Evolutionary conservation across 495 filamentous ascomycete genomes (phyloP), one percentile per base, ranked within the genome.

Genomic region (Aspergillus kassunensis): DNA sequence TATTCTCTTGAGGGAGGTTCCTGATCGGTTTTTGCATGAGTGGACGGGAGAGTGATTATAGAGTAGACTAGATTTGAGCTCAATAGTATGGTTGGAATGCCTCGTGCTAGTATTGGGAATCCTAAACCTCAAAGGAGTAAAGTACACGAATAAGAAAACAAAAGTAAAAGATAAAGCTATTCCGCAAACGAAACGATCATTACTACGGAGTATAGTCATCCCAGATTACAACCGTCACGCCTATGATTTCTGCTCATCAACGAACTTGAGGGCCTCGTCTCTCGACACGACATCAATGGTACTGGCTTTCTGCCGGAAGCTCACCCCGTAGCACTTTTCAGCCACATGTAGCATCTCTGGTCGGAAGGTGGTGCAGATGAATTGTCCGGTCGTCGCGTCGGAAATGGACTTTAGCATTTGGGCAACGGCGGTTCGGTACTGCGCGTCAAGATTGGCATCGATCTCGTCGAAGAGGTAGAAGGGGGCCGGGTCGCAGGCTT

Each of bases 381-480:
- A 90, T 57, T 91, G 87, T 2, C 72, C 73, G 25, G 70, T 74
- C 9, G 72, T 75, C 24, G 71, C 66, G 49, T 74, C 76, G 9
- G 89, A 88, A 56, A 92, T 89, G 34, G 84, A 83, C 58, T 88
- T 73, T 15, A 98, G 77, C 77, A 97, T 89, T 54, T 86, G 78
- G 4, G 93, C 93, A 19, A 96, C 91, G 1, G 92, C 91, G 3
- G 91, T 96, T 31, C 93, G 83, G 74, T 98, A 98, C 71, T 97
- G 93, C 7, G 91, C 91, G 69, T 99, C 93, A 18, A 99, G 81
- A 65, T 97, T 97, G 64, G 93, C 93, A 67, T 99, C 93, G 62
- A 99, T 96, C 73, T 99, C 93, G 65, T 99, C 93, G 56, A 99
- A 99, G 55, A 99, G 89, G 70, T 97, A 96, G 74, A 99, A 97